These are phyloP conservation scores for Aspergillus flavus DNA, from an alignment of 2,329 filamentous ascomycete species.

Conservation along the genomic window DNA sequence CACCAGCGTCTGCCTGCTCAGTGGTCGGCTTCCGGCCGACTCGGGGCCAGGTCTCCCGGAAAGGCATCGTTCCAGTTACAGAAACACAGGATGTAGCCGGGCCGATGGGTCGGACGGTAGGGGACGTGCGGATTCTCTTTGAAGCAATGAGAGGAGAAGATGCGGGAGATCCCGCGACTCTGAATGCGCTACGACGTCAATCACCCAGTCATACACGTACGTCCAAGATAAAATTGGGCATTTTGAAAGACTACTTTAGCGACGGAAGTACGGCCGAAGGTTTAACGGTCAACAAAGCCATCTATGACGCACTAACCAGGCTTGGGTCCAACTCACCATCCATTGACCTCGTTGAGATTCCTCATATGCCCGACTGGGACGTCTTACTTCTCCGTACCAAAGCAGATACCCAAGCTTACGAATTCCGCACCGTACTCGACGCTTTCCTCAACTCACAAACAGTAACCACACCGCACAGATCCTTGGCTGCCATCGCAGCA, in stretches of 20 bases:
- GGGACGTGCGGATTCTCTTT: constrained; percentile 30
- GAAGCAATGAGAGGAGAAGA: constrained; percentile 28
- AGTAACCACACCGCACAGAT: constrained; percentile 29
- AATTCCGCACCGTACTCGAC: constrained; percentile 60
- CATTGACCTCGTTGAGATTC: constrained; percentile 4
- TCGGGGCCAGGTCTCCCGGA: constrained; percentile 52
- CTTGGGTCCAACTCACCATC: not conserved
- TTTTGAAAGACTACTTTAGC: constrained; percentile 9
- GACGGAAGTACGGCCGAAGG: not conserved
- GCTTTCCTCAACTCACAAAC: constrained; percentile 53
- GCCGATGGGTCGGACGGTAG: constrained; percentile 54
- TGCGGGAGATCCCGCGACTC: not conserved
- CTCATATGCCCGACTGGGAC: constrained; percentile 18
- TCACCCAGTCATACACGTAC: too few species aligned
- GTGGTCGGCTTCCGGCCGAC: constrained; percentile 64
- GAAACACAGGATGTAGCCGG: constrained; percentile 60
- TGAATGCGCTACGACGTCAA: not conserved
- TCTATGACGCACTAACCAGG: constrained; percentile 48
- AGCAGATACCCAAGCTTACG: constrained; percentile 63
- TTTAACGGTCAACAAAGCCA: constrained; percentile 56
- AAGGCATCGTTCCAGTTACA: constrained; percentile 59
- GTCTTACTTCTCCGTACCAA: constrained; percentile 37
- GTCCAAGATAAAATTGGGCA: not conserved
- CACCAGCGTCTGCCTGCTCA: constrained; percentile 63
- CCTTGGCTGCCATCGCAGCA: constrained; percentile 54